These are phyloP conservation scores for Powellomyces hirtus DNA, from an alignment of 192 early-diverging fungal species.

Conservation along the genomic window DNA sequence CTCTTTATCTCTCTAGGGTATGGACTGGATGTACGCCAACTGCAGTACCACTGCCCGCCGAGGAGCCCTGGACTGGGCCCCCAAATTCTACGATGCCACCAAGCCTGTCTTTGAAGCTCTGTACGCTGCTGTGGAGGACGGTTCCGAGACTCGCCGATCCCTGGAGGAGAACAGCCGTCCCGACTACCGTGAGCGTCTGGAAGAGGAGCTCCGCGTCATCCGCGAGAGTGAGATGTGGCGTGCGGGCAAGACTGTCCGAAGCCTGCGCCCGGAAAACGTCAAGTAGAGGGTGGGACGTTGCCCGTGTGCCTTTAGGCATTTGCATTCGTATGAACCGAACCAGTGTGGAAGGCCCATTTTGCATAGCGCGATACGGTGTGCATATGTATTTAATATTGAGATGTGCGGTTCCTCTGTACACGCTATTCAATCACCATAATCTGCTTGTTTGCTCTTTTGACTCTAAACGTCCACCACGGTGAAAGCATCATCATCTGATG, in stretches of 20 bases:
- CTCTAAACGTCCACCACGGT: no score
- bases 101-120: constrained; percentile 82
- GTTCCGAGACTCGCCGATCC: constrained; percentile 80
- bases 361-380: no score
- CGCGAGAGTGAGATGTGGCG: constrained; percentile 91
- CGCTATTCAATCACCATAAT: no score
- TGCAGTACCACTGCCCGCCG: constrained; percentile 96
- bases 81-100: constrained; percentile 85
- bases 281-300: no score
- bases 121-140: constrained; percentile 84
- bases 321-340: no score
- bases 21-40: constrained; percentile 99
- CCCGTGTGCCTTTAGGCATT: no score
- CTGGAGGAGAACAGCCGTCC: constrained; percentile 84
- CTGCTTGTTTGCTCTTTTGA: no score
- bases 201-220: constrained; percentile 88
- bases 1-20: constrained; percentile 52
- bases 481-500: no score
- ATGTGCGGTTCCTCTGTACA: no score
- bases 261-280: constrained; percentile 82
- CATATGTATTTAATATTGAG: no score
- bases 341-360: no score
- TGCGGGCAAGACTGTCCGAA: constrained; percentile 81
- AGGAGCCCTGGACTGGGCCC: constrained; percentile 96
- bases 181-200: constrained; percentile 91